Evolutionary conservation across 116 monocot species (phyloP).

Genomic region (Phalaenopsis hybrid): DNA sequence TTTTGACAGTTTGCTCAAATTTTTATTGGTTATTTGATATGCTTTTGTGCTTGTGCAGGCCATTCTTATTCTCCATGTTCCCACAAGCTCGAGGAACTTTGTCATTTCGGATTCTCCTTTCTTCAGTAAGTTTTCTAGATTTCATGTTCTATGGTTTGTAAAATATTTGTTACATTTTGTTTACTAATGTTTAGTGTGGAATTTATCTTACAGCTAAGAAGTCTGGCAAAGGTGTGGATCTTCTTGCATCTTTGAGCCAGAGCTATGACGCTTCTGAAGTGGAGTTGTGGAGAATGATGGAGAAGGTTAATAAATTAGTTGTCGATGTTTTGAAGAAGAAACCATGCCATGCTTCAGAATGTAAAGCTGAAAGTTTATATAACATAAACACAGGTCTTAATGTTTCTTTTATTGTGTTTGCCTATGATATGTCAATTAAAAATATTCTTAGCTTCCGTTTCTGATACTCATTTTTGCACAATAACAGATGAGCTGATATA

Average conservation of each 20-base stretch:
- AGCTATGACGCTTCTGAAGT: conserved; percentile 77
- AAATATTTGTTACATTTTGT: not conserved
- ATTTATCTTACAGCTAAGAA: conserved; percentile 49
- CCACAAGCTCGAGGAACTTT: conserved; percentile 56
- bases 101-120: conserved; percentile 35
- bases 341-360: conserved; percentile 57
- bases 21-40: not conserved
- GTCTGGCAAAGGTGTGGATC: conserved; percentile 63
- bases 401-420: not conserved
- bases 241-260: conserved; percentile 68
- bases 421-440: not conserved
- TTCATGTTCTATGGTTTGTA: conserved; percentile 2
- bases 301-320: conserved; percentile 43
- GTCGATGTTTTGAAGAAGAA: conserved; percentile 59
- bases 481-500: conserved; percentile 72
- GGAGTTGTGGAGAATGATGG: conserved; percentile 52
- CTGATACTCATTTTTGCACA: conserved; percentile 3
- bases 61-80: conserved; percentile 77
- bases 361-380: conserved; percentile 48
- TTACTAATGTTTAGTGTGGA: not conserved
- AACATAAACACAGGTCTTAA: conserved; percentile 60
- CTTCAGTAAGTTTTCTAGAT: conserved; percentile 37
- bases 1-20: not conserved
- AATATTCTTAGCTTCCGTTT: not conserved
- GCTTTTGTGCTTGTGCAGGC: conserved; percentile 34